These are phyloP conservation scores for Phyllosticta citribraziliensis DNA, from an alignment of 2,329 filamentous ascomycete species.

Conservation along the genomic window DNA sequence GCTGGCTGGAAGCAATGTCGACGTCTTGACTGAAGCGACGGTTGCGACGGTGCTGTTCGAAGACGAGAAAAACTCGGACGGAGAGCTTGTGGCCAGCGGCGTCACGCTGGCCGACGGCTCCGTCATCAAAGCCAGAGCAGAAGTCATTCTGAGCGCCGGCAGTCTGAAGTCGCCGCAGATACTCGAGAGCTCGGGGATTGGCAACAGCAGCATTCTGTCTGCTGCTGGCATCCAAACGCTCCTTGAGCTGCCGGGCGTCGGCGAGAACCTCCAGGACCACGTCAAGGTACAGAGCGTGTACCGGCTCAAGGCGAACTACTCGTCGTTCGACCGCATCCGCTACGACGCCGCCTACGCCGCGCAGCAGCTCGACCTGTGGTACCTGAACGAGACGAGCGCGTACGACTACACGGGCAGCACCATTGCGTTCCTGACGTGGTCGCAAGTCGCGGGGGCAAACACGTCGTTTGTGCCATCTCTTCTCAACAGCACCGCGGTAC, in stretches of 20 bases:
- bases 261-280: constrained; percentile 55
- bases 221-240: constrained; percentile 44
- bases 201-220: constrained; percentile 43
- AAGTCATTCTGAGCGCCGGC: constrained; percentile 40
- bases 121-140: constrained; percentile 21
- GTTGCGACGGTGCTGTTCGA: constrained; percentile 31
- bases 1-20: constrained; percentile 34
- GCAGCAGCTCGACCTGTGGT: constrained; percentile 31
- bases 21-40: constrained; percentile 27
- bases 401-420: background rate
- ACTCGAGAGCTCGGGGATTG: constrained; percentile 54
- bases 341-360: constrained; percentile 26
- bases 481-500: background rate
- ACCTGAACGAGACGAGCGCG: constrained; percentile 19
- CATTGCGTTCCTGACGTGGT: background rate
- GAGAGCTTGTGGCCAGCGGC: constrained; percentile 18
- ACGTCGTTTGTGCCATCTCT: background rate
- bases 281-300: constrained; percentile 18
- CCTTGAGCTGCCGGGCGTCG: constrained; percentile 52
- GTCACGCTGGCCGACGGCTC: constrained; percentile 24
- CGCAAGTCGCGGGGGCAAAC: background rate
- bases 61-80: background rate
- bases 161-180: constrained; percentile 56
- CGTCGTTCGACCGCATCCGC: constrained; percentile 23
- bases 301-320: constrained; percentile 22